phyloP scores from a whole-genome alignment of 129 eudicot species.

The Lactuca saligna region DNA sequence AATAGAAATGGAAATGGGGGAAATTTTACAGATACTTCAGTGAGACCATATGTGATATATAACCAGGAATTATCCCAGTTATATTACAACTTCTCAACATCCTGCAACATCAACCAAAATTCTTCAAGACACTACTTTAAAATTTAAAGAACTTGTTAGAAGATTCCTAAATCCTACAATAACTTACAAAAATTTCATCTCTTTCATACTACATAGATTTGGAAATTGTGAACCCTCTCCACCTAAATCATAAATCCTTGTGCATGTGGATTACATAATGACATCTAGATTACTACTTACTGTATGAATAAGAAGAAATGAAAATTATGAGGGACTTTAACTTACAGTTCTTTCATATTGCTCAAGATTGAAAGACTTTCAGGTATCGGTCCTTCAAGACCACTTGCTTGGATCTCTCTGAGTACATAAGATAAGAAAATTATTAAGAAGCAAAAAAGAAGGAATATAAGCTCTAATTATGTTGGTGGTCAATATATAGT shows the following conservation, averaged over 20 bases:
- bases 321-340: neutral
- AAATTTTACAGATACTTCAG: slow-evolving; percentile 35
- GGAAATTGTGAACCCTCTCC: slow-evolving; percentile 54
- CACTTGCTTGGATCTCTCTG: slow-evolving; percentile 62
- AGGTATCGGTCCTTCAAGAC: slow-evolving; percentile 70
- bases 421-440: neutral
- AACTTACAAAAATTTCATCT: neutral
- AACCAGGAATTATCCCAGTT: slow-evolving; percentile 39
- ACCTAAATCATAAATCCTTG: slow-evolving; percentile 49
- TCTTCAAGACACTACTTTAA: neutral
- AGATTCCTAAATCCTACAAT: neutral
- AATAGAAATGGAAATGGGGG: neutral
- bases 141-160: slow-evolving; percentile 16
- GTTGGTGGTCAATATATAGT: too few relatives aligned
- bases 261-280: slow-evolving; percentile 25
- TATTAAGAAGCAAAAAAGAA: too few relatives aligned
- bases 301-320: neutral
- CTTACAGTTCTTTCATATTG: slow-evolving; percentile 54
- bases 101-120: slow-evolving; percentile 32
- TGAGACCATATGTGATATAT: slow-evolving; percentile 19
- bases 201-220: slow-evolving; percentile 11
- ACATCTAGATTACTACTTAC: neutral
- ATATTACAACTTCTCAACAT: slow-evolving; percentile 53
- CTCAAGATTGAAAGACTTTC: slow-evolving; percentile 43
- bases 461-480: too few relatives aligned